Conservation (phyloP, 805 yeast species). For the Kockiozyma suomiensis region DNA sequence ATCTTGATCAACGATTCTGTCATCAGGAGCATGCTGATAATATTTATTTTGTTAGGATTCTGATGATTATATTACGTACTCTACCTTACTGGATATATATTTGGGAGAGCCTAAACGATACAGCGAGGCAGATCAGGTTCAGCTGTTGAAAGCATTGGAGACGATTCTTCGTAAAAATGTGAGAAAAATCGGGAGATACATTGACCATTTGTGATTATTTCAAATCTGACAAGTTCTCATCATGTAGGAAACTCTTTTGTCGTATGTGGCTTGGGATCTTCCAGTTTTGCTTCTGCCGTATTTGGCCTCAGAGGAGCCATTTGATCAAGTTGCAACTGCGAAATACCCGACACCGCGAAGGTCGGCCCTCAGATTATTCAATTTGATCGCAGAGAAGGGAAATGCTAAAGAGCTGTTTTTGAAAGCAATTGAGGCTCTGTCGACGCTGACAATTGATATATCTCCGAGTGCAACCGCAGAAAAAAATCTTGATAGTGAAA, state of each 20-base stretch:
- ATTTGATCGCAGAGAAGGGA: constrained; percentile 65
- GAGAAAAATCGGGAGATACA: constrained; percentile 6
- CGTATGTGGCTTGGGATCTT: constrained; percentile 90
- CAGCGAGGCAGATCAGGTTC: constrained; percentile 53
- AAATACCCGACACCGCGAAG: constrained; percentile 40
- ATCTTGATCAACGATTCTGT: background rate
- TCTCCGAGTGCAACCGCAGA: constrained; percentile 35
- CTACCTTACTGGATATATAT: constrained; percentile 70
- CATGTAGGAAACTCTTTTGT: constrained; percentile 52
- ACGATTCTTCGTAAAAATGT: constrained; percentile 46
- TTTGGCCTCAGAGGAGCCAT: constrained; percentile 42
- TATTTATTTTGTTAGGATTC: constrained; percentile 42
- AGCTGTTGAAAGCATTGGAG: constrained; percentile 52
- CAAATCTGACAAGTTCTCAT: background rate
- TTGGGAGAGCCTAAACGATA: constrained; percentile 53
- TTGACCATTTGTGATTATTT: background rate
- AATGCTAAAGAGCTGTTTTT: constrained; percentile 80
- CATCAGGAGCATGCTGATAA: background rate
- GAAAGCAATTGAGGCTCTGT: constrained; percentile 66
- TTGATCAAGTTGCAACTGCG: constrained; percentile 22
- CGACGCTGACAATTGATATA: constrained; percentile 42
- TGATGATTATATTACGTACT: constrained; percentile 67
- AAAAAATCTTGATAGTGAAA: constrained; percentile 29
- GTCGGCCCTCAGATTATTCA: constrained; percentile 55
- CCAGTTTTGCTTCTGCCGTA: constrained; percentile 66